These are phyloP conservation scores for Cordia subcordata DNA, from an alignment of 257 asterid species.

Conservation along the genomic window DNA sequence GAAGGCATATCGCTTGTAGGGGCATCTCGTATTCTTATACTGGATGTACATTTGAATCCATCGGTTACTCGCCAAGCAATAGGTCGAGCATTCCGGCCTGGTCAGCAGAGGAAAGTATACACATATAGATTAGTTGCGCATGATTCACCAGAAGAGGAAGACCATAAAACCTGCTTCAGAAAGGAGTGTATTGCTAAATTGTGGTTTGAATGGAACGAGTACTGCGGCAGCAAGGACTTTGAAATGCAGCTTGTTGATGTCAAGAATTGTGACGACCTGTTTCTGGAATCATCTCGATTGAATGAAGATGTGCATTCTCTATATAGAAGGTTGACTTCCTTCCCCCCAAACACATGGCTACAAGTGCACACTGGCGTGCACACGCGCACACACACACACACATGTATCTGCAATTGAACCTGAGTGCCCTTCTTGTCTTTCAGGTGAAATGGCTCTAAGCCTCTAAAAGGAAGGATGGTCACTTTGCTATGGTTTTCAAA, in stretches of 20 bases:
- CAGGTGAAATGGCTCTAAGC: too few relatives aligned
- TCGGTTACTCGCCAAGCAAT: conserved; percentile 95
- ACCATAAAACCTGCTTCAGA: conserved; percentile 77
- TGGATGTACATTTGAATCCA: conserved; percentile 87
- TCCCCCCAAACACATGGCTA: neutral
- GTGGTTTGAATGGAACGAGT: conserved; percentile 97
- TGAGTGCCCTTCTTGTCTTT: too few relatives aligned
- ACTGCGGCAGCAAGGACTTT: conserved; percentile 44
- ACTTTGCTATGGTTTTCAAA: too few relatives aligned
- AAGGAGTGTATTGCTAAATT: conserved; percentile 87
- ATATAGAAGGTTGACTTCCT: conserved; percentile 40
- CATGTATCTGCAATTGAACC: too few relatives aligned
- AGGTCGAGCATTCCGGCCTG: conserved; percentile 99
- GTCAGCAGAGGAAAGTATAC: conserved; percentile 80
- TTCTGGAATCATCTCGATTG: conserved; percentile 60
- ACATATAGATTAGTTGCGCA: conserved; percentile 68
- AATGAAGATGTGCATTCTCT: conserved; percentile 59
- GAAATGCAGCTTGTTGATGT: conserved; percentile 66
- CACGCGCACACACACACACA: too few relatives aligned
- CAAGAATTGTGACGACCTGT: conserved; percentile 49
- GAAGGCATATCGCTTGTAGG: conserved; percentile 98
- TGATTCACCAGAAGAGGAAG: conserved; percentile 78
- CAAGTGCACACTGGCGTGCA: too few relatives aligned
- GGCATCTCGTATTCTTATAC: conserved; percentile 77
- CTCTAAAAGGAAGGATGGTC: too few relatives aligned